A percentile compares a stretch with the other conserved stretches of the same genome.
Conservation (phyloP, 1,139 yeast species). For the Saccharomyces uvarum region DNA sequence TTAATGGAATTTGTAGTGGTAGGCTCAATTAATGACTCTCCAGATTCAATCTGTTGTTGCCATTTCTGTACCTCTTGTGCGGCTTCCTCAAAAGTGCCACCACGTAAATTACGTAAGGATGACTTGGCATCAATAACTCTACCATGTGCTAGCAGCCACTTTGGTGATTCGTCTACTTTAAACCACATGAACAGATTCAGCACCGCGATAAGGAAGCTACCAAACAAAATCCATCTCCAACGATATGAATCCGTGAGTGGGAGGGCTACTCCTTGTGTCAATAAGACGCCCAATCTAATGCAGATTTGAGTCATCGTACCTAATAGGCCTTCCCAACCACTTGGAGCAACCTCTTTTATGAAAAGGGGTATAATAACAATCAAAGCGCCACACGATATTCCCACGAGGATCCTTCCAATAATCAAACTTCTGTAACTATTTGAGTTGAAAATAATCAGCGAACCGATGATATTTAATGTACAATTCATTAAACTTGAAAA, state of each 20-base stretch:
- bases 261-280: constrained; percentile 69
- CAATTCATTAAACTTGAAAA: constrained; percentile 49
- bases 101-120: constrained; percentile 33
- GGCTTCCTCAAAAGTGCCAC: constrained; percentile 20
- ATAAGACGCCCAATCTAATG: constrained; percentile 71
- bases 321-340: constrained; percentile 57
- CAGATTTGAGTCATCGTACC: constrained; percentile 87
- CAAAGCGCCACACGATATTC: constrained; percentile 81
- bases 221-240: constrained; percentile 65
- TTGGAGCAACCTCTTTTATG: constrained; percentile 73
- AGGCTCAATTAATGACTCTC: not conserved
- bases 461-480: constrained; percentile 55
- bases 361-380: constrained; percentile 81
- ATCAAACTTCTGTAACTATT: constrained; percentile 40
- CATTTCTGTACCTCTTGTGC: constrained; percentile 31
- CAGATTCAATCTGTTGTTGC: constrained; percentile 3
- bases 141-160: constrained; percentile 54
- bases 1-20: not conserved
- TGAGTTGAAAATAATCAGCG: constrained; percentile 51
- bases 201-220: constrained; percentile 51
- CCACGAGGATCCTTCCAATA: constrained; percentile 70
- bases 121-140: constrained; percentile 33
- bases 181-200: constrained; percentile 42
- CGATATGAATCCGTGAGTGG: constrained; percentile 52
- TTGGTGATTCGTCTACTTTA: constrained; percentile 67